Evolutionary conservation across 2,329 filamentous ascomycete species (phyloP), one percentile per base, ranked within the genome.

Genomic region (Epichloe hybrida): DNA sequence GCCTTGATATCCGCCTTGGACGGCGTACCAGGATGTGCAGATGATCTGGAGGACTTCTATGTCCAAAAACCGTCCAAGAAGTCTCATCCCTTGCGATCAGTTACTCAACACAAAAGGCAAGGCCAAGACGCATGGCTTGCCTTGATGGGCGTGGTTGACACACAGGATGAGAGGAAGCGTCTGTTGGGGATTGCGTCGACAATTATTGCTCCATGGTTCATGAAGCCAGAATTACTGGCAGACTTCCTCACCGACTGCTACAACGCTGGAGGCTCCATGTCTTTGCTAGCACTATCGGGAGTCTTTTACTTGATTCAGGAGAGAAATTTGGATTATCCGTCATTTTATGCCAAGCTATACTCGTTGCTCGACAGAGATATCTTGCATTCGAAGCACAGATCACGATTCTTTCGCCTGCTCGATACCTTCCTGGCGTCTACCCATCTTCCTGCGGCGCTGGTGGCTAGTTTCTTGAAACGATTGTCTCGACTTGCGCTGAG

Each of bases 181-280:
- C 75, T 95, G 2, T 74, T 98, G 46, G 77, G 80, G 53, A 77
- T 85, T 54, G 84, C 94, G 69, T 82, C 87, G 2, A 79, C 79
- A 42, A 81, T 81, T 36, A 88, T 96, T 58, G 85, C 86, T 23
- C 90, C 91, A 0, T 95, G 88, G 86, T 95, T 97, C 67, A 77
- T 75, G 46, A 86, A 88, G 54, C 85, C 89, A 1, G 91, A 97
- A 62, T 75, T 95, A 40, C 76, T 98, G 36, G 89, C 95, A 75
- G 93, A 98, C 70, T 98, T 97, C 66, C 71, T 98, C 50, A 95
- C 89, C n/a, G 88, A 93, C 68, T 94, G 84, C 34, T 97, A 95
- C 70, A 78, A 96, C 60, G 72, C 83, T 7, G 89, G 91, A 48
- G 93, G 93, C 43, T 85, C 88, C 13, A 88, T 83, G 46, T 91